Percentiles rank a stretch among this genome's conserved stretches.
These are phyloP conservation scores for Diplosphaera chodatii DNA, from an alignment of 139 green algal genomes.

Conservation along the genomic window DNA sequence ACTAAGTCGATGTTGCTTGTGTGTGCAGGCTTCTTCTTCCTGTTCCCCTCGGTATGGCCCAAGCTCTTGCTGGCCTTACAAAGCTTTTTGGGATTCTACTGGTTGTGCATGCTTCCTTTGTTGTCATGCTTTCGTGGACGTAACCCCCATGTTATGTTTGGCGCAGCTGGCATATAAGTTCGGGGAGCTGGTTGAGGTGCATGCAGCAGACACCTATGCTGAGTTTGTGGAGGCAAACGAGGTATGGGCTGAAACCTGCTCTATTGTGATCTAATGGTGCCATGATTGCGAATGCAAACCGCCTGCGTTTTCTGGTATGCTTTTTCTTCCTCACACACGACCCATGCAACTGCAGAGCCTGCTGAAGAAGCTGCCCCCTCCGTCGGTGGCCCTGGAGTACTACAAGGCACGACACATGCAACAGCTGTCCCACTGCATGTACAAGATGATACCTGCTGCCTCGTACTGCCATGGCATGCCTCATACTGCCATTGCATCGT, in stretches of 20 bases:
- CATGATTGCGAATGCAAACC: too few species aligned
- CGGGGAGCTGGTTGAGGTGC: conserved; percentile 78
- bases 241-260: background rate
- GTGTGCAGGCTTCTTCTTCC: conserved; percentile 11
- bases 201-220: background rate
- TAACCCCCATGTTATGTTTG: conserved; percentile 49
- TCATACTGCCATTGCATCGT: too few species aligned
- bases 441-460: too few species aligned
- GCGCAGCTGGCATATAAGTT: conserved; percentile 84
- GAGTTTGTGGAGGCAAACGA: conserved; percentile 74
- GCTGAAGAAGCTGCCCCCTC: conserved; percentile 76
- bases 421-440: too few species aligned
- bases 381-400: conserved; percentile 81
- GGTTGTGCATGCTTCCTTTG: background rate
- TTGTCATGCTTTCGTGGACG: background rate
- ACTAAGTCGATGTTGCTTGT: too few species aligned
- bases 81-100: background rate
- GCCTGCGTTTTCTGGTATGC: too few species aligned
- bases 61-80: conserved; percentile 22
- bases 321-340: too few species aligned
- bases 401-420: conserved; percentile 48
- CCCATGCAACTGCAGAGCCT: conserved; percentile 18
- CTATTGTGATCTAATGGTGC: too few species aligned
- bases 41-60: conserved; percentile 3
- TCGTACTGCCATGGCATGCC: too few species aligned